These are phyloP conservation scores for Diutina scorzettiae DNA, from an alignment of 1,139 yeast species.

Conservation along the genomic window DNA sequence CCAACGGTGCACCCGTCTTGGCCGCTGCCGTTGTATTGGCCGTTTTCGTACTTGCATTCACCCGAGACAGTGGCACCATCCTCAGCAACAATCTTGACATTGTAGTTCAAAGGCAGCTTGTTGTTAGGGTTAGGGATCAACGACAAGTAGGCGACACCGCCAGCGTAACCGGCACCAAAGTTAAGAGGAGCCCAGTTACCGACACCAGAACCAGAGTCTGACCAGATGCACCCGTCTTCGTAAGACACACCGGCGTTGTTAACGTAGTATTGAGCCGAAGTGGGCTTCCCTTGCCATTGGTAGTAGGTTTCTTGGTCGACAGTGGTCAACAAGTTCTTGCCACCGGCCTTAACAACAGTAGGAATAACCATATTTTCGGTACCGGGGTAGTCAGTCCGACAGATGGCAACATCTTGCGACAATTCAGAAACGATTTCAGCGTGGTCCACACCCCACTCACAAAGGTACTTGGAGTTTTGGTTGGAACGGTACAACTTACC, in stretches of 20 bases:
- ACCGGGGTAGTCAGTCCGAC: constrained; percentile 87
- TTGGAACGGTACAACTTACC: constrained; percentile 64
- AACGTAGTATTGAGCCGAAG: constrained; percentile 73
- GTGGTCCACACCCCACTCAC: constrained; percentile 64
- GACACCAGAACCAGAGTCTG: constrained; percentile 46
- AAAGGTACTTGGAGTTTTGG: constrained; percentile 44
- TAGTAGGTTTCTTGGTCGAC: constrained; percentile 54
- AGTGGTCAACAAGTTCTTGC: constrained; percentile 45
- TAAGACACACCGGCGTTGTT: constrained; percentile 69
- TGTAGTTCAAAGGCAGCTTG: constrained; percentile 46
- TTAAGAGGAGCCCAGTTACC: constrained; percentile 84
- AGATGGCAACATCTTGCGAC: constrained; percentile 50
- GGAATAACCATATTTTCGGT: constrained; percentile 82
- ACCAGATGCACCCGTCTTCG: constrained; percentile 73
- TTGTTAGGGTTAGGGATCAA: constrained; percentile 79
- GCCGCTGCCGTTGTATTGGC: constrained; percentile 50
- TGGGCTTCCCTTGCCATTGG: constrained; percentile 51
- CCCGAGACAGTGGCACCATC: constrained; percentile 42
- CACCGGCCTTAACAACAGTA: constrained; percentile 54
- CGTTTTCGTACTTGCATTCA: constrained; percentile 51
- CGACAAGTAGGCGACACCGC: constrained; percentile 57
- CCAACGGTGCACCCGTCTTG: constrained; percentile 71
- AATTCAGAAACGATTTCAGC: constrained; percentile 51
- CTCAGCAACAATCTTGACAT: constrained; percentile 56
- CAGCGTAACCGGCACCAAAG: constrained; percentile 61